A percentile compares a stretch with the other conserved stretches of the same genome.
Evolutionary conservation across 2,329 filamentous ascomycete species (phyloP).

Genomic region (Scopulariopsis brevicaulis): DNA sequence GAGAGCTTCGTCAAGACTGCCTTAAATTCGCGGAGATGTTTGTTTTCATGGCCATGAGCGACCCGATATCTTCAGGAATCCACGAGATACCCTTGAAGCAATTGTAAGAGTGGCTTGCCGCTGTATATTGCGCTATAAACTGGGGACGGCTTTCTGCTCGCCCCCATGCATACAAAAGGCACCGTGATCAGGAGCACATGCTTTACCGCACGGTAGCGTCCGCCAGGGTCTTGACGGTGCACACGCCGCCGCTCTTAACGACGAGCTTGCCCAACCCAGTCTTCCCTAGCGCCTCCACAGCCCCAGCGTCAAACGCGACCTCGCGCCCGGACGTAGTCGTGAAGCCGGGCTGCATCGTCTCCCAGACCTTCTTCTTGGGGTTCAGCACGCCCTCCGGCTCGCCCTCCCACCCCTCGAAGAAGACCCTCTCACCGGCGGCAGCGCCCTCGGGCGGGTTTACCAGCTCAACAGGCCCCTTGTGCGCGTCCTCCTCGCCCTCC

Average conservation of each 20-base stretch:
- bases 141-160: not conserved
- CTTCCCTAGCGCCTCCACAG: conserved; percentile 66
- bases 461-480: conserved; percentile 85
- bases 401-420: conserved; percentile 89
- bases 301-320: conserved; percentile 75
- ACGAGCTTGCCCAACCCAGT: conserved; percentile 58
- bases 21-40: too few relatives aligned
- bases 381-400: conserved; percentile 90
- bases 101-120: not conserved
- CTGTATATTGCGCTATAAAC: not conserved
- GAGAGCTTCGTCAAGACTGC: too few relatives aligned
- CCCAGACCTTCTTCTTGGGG: conserved; percentile 99
- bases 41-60: too few relatives aligned
- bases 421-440: conserved; percentile 76
- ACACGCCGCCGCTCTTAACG: conserved; percentile 66
- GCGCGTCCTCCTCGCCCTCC: conserved; percentile 74
- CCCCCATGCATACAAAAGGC: not conserved
- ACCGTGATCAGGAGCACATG: not conserved
- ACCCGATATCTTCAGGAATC: too few relatives aligned
- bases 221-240: conserved; percentile 72
- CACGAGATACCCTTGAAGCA: too few relatives aligned
- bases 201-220: conserved; percentile 71
- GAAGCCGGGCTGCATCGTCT: conserved; percentile 92
- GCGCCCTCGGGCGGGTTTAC: conserved; percentile 71
- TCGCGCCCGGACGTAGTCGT: conserved; percentile 73